Conservation (phyloP, 2,329 filamentous ascomycete genomes). For the Diaporthe nobilis region DNA sequence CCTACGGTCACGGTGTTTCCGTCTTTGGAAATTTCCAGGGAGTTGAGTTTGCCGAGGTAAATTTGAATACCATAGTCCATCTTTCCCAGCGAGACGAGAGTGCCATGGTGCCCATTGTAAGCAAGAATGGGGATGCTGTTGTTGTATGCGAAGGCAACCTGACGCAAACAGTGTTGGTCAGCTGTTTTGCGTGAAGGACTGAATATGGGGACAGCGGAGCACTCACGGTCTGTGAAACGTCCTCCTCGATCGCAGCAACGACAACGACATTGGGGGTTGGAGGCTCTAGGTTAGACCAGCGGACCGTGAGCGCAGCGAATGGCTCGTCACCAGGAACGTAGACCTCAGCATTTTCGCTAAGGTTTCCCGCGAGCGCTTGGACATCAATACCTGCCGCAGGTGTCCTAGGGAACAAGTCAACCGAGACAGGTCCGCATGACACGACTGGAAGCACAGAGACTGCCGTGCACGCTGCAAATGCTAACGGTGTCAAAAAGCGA, state of each 20-base stretch:
- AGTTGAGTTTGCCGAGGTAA: constrained; percentile 59
- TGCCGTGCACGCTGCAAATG: constrained; percentile 6
- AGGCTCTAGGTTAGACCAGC: constrained; percentile 61
- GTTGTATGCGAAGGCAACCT: constrained; percentile 55
- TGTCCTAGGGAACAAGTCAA: not conserved
- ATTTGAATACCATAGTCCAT: constrained; percentile 67
- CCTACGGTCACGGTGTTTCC: constrained; percentile 61
- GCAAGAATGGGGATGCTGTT: constrained; percentile 65
- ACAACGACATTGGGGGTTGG: constrained; percentile 63
- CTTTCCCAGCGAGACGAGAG: constrained; percentile 61
- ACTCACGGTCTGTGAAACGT: constrained; percentile 53
- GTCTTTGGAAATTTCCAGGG: constrained; percentile 58
- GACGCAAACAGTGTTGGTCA: not conserved
- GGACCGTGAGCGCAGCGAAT: constrained; percentile 54
- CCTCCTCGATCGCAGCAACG: constrained; percentile 61
- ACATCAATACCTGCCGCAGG: constrained; percentile 9
- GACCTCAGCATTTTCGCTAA: constrained; percentile 42
- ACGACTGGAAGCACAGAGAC: constrained; percentile 10
- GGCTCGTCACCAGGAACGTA: constrained; percentile 52
- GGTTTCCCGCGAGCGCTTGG: not conserved
- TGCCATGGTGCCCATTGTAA: constrained; percentile 66
- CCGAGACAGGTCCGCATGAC: constrained; percentile 16
- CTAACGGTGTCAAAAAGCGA: constrained; percentile 11
- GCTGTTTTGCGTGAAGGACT: not conserved
- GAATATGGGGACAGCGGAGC: not conserved